Percentiles rank a stretch among this genome's conserved stretches.
phyloP scores from a whole-genome alignment of 2,329 filamentous ascomycete genomes.

The Ophiosphaerella herpotricha region DNA sequence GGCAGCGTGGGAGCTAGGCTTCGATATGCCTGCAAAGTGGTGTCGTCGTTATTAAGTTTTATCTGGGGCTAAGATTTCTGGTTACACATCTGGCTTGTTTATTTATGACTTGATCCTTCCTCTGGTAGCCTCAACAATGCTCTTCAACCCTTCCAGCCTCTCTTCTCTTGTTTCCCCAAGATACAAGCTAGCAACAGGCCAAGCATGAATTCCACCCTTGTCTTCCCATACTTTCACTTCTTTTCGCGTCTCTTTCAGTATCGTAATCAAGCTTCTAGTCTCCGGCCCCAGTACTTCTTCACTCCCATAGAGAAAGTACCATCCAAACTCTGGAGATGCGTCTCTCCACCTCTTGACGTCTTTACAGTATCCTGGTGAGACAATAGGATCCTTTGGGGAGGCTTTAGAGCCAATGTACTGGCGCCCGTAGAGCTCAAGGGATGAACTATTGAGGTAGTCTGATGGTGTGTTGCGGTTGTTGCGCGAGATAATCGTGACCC shows the following conservation, averaged over 20 bases:
- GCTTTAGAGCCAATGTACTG: conserved; percentile 66
- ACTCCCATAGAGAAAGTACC: conserved; percentile 72
- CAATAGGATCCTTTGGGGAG: conserved; percentile 58
- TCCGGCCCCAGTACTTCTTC: conserved; percentile 80
- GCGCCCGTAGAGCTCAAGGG: conserved; percentile 70
- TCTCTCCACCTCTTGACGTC: conserved; percentile 69
- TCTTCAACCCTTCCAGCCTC: conserved; percentile 53
- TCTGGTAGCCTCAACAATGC: conserved; percentile 48
- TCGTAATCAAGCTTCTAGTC: conserved; percentile 63
- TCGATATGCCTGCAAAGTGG: conserved; percentile 9
- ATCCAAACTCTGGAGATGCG: conserved; percentile 68
- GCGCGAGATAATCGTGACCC: conserved; percentile 73
- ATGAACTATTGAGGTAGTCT: conserved; percentile 73
- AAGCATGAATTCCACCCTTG: conserved; percentile 74
- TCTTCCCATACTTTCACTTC: conserved; percentile 65
- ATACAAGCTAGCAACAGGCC: conserved; percentile 73
- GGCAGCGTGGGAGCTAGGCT: conserved; percentile 11
- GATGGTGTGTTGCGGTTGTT: conserved; percentile 70
- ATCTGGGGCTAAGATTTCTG: background rate
- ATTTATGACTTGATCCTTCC: conserved; percentile 28
- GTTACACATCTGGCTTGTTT: background rate
- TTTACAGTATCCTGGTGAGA: conserved; percentile 73
- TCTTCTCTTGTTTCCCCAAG: conserved; percentile 54
- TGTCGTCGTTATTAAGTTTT: conserved; percentile 2
- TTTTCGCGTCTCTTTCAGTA: conserved; percentile 60